Conservation (phyloP, 2,329 filamentous ascomycete genomes). For the Tolypocladium endophyticum region DNA sequence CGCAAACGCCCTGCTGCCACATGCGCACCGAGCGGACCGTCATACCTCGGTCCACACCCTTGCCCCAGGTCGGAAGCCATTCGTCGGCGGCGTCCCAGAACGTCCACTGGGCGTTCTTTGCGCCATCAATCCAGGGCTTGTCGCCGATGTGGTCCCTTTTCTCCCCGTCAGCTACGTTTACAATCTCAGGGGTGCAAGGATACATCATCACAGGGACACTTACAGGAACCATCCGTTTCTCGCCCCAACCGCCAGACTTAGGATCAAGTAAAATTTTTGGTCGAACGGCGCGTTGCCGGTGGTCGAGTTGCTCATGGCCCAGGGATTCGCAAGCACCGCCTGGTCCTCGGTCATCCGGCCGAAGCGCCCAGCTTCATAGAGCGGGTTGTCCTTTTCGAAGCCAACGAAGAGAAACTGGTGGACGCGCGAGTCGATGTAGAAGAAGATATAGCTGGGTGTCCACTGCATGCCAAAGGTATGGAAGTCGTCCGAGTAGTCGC, state of each 20-base stretch:
- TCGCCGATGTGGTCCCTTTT: slow-evolving; percentile 27
- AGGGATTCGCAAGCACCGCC: slow-evolving; percentile 31
- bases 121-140: slow-evolving; percentile 36
- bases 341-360: slow-evolving; percentile 26
- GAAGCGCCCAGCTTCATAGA: slow-evolving; percentile 33
- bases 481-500: slow-evolving; percentile 29
- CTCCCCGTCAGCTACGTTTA: background rate
- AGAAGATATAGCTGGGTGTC: slow-evolving; percentile 41
- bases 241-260: slow-evolving; percentile 39
- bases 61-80: slow-evolving; percentile 38
- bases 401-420: slow-evolving; percentile 26
- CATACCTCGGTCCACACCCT: slow-evolving; percentile 30
- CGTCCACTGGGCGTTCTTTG: slow-evolving; percentile 24
- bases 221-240: slow-evolving; percentile 37
- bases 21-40: slow-evolving; percentile 35
- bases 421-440: slow-evolving; percentile 36
- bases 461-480: slow-evolving; percentile 45
- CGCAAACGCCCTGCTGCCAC: slow-evolving; percentile 25
- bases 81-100: slow-evolving; percentile 29
- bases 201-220: slow-evolving; percentile 4
- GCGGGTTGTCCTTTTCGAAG: slow-evolving; percentile 19
- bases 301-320: slow-evolving; percentile 24
- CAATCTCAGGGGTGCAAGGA: background rate
- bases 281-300: slow-evolving; percentile 38
- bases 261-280: slow-evolving; percentile 37